Conservation (phyloP, 1,284 basidiomycete genomes). For the Tylopilus sp. region DNA sequence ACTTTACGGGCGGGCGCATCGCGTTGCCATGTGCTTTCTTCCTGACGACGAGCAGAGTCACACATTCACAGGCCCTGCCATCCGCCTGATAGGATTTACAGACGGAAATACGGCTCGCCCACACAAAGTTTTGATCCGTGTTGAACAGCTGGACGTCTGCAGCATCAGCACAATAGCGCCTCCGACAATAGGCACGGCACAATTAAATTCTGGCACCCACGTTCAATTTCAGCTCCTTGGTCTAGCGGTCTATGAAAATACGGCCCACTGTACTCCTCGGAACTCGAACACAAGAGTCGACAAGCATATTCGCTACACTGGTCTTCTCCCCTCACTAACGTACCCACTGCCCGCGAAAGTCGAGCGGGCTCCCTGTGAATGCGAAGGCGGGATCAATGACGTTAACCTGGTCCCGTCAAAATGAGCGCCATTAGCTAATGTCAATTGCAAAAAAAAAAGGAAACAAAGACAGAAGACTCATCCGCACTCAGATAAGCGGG, state of each 20-base stretch:
- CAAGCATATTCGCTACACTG: background rate
- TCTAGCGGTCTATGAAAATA: background rate
- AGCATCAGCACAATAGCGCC: background rate
- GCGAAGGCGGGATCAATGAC: background rate
- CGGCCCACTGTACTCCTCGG: background rate
- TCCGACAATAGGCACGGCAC: background rate
- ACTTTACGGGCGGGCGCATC: background rate
- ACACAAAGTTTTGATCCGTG: background rate
- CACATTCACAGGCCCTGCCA: background rate
- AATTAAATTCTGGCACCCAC: background rate
- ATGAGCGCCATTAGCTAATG: background rate
- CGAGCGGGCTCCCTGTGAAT: background rate
- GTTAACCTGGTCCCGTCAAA: background rate
- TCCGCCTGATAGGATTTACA: background rate
- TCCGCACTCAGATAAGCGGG: background rate
- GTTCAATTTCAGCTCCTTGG: background rate
- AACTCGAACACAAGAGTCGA: background rate
- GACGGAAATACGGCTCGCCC: background rate
- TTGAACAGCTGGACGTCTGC: background rate
- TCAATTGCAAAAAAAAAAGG: background rate
- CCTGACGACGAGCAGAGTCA: background rate
- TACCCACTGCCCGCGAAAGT: background rate
- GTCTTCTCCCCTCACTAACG: background rate
- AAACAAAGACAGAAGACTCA: background rate
- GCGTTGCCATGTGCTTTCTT: background rate